These are phyloP conservation scores for Kuraishia floccosa DNA, from an alignment of 805 yeast species.

Conservation along the genomic window DNA sequence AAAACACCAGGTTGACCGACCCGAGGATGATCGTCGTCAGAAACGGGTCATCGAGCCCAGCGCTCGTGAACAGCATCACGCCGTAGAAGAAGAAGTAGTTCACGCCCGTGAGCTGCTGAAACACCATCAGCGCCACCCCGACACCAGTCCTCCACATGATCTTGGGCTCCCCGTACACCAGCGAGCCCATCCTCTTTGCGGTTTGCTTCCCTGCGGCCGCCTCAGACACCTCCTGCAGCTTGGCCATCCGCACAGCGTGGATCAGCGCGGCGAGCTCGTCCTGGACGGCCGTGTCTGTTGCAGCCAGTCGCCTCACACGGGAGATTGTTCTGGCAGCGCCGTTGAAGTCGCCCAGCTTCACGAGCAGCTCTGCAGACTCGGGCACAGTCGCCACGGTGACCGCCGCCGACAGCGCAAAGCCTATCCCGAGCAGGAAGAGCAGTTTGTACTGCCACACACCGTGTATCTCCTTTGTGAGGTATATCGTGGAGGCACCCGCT, in stretches of 20 bases:
- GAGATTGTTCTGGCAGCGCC: constrained; percentile 5
- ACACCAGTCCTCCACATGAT: constrained; percentile 15
- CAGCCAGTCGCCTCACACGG: neutral
- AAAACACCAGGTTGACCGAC: constrained; percentile 39
- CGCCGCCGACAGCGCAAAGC: constrained; percentile 6
- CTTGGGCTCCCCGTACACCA: constrained; percentile 17
- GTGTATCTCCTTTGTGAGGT: constrained; percentile 4
- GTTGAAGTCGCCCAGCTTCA: constrained; percentile 1
- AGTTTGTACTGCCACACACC: constrained; percentile 11
- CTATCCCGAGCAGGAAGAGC: constrained; percentile 11
- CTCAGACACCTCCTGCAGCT: neutral
- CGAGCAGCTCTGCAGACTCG: constrained; percentile 20
- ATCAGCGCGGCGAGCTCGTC: neutral
- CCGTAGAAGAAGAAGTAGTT: constrained; percentile 63
- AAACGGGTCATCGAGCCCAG: constrained; percentile 44
- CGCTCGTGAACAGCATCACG: constrained; percentile 39
- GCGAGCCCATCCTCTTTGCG: too few relatives aligned
- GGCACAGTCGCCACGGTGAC: constrained; percentile 16
- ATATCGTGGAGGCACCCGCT: constrained; percentile 15
- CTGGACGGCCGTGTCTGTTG: neutral
- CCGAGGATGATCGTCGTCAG: constrained; percentile 45
- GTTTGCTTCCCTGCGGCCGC: neutral
- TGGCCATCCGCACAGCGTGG: too few relatives aligned
- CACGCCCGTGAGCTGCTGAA: constrained; percentile 49
- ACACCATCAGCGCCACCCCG: constrained; percentile 15